Conservation (phyloP, 23 red algal genomes). For the Gracilariopsis chorda region DNA sequence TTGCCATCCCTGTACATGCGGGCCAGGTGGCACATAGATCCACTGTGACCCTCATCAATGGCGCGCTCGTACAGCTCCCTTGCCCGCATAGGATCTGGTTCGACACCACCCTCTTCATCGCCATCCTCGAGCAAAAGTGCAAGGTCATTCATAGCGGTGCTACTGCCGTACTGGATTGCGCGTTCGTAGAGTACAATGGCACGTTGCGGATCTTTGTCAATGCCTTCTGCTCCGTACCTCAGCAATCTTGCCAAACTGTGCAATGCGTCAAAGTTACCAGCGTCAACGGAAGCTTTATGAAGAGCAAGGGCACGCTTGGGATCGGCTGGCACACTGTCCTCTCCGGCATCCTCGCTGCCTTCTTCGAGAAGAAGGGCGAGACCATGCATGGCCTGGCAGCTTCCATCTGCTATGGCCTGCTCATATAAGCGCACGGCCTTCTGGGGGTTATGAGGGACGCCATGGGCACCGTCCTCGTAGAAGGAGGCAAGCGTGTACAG, state of each 20-base stretch:
- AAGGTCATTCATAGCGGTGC: conserved; percentile 54
- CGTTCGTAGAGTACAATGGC: conserved; percentile 22
- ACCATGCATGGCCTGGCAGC: conserved; percentile 48
- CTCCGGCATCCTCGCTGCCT: background rate
- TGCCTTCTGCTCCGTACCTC: conserved; percentile 9
- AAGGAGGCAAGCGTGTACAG: conserved; percentile 42
- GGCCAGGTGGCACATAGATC: conserved; percentile 53
- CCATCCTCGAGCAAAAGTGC: conserved; percentile 26
- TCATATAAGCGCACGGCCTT: conserved; percentile 39
- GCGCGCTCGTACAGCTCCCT: conserved; percentile 47
- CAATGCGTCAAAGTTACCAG: conserved; percentile 27
- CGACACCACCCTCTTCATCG: conserved; percentile 2
- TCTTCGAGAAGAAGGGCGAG: conserved; percentile 51
- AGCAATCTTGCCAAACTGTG: conserved; percentile 37
- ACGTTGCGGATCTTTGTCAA: background rate
- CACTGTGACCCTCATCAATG: conserved; percentile 39
- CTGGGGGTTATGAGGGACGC: conserved; percentile 2
- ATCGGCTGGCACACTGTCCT: conserved; percentile 29
- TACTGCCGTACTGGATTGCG: conserved; percentile 27
- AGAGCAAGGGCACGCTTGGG: conserved; percentile 15
- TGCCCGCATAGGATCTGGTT: conserved; percentile 26
- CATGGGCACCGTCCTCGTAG: conserved; percentile 29
- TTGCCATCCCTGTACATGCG: conserved; percentile 31
- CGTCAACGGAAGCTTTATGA: conserved; percentile 8
- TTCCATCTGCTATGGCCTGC: conserved; percentile 5